Conservation (phyloP, 139 green algal genomes). For the Nannochloris sp. region DNA sequence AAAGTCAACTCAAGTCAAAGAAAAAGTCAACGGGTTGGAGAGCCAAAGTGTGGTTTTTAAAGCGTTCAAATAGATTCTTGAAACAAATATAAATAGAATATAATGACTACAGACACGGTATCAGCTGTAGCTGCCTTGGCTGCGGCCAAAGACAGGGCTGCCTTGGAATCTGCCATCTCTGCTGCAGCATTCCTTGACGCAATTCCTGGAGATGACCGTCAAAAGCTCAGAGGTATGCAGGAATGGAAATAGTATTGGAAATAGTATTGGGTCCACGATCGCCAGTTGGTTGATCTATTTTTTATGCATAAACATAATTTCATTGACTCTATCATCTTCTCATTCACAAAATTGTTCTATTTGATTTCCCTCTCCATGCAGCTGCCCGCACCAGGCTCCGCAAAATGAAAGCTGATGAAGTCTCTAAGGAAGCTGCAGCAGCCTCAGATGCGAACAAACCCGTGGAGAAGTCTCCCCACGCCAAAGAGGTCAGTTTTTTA, state of each 20-base stretch:
- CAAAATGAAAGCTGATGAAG: slow-evolving; percentile 44
- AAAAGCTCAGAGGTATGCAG: slow-evolving; percentile 69
- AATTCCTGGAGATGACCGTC: slow-evolving; percentile 62
- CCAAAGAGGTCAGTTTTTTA: slow-evolving; percentile 34
- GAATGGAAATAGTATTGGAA: too few species aligned
- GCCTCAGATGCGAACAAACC: slow-evolving; percentile 13
- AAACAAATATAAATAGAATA: too few species aligned
- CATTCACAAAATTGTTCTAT: too few species aligned
- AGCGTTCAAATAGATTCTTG: too few species aligned
- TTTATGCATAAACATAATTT: too few species aligned
- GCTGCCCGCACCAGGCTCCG: slow-evolving; percentile 59
- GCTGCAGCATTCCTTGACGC: slow-evolving; percentile 58
- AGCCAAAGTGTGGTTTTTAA: too few species aligned
- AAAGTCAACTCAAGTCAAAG: too few species aligned
- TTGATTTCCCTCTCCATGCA: slow-evolving; percentile 26
- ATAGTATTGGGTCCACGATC: too few species aligned
- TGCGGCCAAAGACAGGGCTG: slow-evolving; percentile 55
- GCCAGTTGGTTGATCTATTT: too few species aligned
- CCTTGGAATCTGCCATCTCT: slow-evolving; percentile 56
- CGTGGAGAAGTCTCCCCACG: slow-evolving; percentile 49
- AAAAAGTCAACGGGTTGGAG: too few species aligned
- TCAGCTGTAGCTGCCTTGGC: slow-evolving; percentile 35
- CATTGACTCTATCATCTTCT: too few species aligned
- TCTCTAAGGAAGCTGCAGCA: slow-evolving; percentile 25
- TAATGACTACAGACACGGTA: slow-evolving; percentile 22